phyloP scores from a whole-genome alignment of 176 grass and related monocot genomes.

The Raddia guianensis region DNA sequence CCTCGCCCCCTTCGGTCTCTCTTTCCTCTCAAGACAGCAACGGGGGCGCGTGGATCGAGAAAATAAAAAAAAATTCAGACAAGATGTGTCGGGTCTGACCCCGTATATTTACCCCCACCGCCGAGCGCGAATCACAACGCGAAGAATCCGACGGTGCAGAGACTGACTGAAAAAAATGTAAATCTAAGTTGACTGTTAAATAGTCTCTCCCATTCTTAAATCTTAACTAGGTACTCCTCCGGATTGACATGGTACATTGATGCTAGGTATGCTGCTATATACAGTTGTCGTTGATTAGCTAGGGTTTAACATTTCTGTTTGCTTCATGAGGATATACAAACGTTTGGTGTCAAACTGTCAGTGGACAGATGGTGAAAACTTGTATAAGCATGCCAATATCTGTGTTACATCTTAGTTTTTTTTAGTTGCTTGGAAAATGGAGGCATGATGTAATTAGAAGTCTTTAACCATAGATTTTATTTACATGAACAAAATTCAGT shows the following conservation, averaged over 20 bases:
- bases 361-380: background rate
- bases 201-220: too few species aligned
- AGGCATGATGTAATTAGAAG: background rate
- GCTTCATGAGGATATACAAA: background rate
- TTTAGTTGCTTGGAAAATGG: background rate
- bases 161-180: too few species aligned
- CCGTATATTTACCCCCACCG: too few species aligned
- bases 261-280: background rate
- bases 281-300: background rate
- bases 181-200: too few species aligned
- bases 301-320: background rate
- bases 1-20: too few species aligned
- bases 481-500: background rate
- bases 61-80: too few species aligned
- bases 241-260: background rate
- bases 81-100: too few species aligned
- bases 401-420: background rate
- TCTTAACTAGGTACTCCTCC: background rate
- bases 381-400: background rate
- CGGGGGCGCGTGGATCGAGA: too few species aligned
- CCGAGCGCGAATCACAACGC: too few species aligned
- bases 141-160: too few species aligned
- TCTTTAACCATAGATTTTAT: background rate
- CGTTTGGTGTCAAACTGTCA: background rate
- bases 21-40: too few species aligned